Base-by-base conservation (phyloP, 2,329 filamentous ascomycete genomes). In the Fusarium sp. region DNA sequence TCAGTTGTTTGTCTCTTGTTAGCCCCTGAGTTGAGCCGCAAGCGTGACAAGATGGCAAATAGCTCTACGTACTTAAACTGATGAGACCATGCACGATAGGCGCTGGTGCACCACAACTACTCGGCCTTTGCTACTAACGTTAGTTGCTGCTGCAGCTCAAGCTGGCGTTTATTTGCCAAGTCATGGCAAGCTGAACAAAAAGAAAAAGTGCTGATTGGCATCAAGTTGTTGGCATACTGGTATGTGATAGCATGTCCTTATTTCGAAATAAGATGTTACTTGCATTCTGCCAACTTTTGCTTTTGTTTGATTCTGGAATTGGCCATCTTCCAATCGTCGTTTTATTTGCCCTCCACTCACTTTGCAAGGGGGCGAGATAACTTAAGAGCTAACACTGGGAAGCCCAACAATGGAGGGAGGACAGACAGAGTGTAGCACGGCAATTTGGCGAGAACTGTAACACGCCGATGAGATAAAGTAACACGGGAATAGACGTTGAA, bases 11-110 rank as follows among this genome's bases (percentile, higher is more conserved):
- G 56, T 50, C 38, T 55, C 18, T 13, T 48, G 48, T 61, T 54
- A 68, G 55, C 75, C 75, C 72, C 75, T 77, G 75, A 75, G 63
- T 56, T 72, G 64, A 75, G 63, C 74, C 74, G 61, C 69, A 67
- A 53, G 62, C 54, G 57, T 66, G 45, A 60, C 48, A 61, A 63
- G 66, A 75, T 62, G 66, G 55, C 53, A 75, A 59, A 64, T 69
- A 73, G 45, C 47, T 63, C 48, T 42, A 32, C 12, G 42, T 44
- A 26, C 12, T 48, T 39, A 26, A 32, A 18, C 28, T 38, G 39
- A 20, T 38, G 39, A 20, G 39, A 61, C 42, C 26, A 51, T 36
- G 61, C 35, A 51, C 30, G 41, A 65, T 73, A 73, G 42, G 56
- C 60, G 54, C 56, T 36, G n/a, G 39, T 63, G 28, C 35, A 45